Evolutionary conservation across 2,329 filamentous ascomycete species (phyloP).

Genomic region (Aspergillus pseudoviridinutans): DNA sequence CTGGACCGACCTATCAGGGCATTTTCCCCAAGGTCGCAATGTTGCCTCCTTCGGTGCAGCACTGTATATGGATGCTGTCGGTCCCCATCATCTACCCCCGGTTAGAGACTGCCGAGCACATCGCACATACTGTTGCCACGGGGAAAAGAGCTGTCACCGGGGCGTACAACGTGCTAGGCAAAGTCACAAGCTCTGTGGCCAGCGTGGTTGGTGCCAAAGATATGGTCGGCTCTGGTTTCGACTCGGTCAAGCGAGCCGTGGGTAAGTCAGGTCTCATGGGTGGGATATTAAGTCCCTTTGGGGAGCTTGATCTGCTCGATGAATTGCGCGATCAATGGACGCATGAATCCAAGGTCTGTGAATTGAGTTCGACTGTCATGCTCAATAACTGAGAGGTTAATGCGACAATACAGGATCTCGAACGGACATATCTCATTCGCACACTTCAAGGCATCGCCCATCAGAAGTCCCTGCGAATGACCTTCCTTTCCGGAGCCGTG

Average conservation of each 20-base stretch:
- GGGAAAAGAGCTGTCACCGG: slow-evolving; percentile 97
- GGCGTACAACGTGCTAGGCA: slow-evolving; percentile 92
- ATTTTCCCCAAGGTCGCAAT: slow-evolving; percentile 93
- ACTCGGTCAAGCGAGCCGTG: slow-evolving; percentile 91
- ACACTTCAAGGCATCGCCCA: slow-evolving; percentile 93
- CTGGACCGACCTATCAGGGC: slow-evolving; percentile 93
- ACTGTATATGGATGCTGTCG: slow-evolving; percentile 93
- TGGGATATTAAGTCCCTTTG: slow-evolving; percentile 90
- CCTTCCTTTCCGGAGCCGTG: slow-evolving; percentile 87
- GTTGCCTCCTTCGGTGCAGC: slow-evolving; percentile 87
- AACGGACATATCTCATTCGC: slow-evolving; percentile 92
- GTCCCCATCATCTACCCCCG: slow-evolving; percentile 89
- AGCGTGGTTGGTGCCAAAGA: slow-evolving; percentile 94
- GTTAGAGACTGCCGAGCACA: slow-evolving; percentile 83
- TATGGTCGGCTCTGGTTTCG: slow-evolving; percentile 87
- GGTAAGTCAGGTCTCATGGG: slow-evolving; percentile 96
- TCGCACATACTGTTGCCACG: slow-evolving; percentile 86
- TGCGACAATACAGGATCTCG: slow-evolving; percentile 62
- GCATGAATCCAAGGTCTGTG: slow-evolving; percentile 77
- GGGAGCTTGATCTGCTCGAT: slow-evolving; percentile 90
- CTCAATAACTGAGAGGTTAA: neutral
- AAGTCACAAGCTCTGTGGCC: slow-evolving; percentile 90
- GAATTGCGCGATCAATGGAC: slow-evolving; percentile 97
- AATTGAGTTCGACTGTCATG: neutral
- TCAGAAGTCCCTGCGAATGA: slow-evolving; percentile 94